Conservation (phyloP, 2,329 filamentous ascomycete species). For the Cladosporium sp. region DNA sequence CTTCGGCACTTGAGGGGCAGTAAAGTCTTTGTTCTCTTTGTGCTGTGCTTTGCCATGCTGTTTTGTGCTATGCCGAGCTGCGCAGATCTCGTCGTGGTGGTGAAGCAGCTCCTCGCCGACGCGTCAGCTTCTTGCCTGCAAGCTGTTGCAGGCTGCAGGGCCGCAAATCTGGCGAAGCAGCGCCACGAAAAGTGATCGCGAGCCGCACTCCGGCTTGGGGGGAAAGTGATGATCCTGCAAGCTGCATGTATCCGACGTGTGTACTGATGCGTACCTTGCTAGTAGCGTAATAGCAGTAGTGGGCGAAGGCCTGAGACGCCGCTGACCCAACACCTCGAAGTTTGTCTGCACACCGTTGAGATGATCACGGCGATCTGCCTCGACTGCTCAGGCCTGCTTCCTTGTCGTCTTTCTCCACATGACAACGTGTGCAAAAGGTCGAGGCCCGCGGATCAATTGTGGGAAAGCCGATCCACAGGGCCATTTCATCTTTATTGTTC, state of each 20-base stretch:
- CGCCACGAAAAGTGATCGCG: neutral
- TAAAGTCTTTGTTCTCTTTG: neutral
- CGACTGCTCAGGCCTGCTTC: too few species aligned
- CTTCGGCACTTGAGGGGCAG: neutral
- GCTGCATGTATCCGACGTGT: too few species aligned
- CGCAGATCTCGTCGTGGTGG: neutral
- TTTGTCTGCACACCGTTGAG: neutral
- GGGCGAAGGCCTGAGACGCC: neutral
- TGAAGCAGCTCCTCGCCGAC: neutral
- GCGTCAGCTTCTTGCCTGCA: neutral
- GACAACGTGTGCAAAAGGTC: neutral
- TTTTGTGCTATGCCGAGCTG: neutral
- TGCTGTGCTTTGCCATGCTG: too few species aligned
- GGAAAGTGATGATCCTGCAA: slow-evolving; percentile 3
- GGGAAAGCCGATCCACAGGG: neutral
- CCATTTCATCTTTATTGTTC: too few species aligned
- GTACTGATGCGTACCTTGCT: too few species aligned
- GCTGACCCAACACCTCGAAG: neutral
- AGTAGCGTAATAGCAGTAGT: too few species aligned
- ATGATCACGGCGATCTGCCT: neutral
- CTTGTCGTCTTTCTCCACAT: neutral
- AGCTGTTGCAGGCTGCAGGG: neutral
- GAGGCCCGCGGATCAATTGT: neutral
- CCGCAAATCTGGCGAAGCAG: neutral
- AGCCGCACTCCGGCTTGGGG: slow-evolving; percentile 5